Evolutionary conservation across 106 monocot species (phyloP).

Genomic region (Vanilla planifolia): DNA sequence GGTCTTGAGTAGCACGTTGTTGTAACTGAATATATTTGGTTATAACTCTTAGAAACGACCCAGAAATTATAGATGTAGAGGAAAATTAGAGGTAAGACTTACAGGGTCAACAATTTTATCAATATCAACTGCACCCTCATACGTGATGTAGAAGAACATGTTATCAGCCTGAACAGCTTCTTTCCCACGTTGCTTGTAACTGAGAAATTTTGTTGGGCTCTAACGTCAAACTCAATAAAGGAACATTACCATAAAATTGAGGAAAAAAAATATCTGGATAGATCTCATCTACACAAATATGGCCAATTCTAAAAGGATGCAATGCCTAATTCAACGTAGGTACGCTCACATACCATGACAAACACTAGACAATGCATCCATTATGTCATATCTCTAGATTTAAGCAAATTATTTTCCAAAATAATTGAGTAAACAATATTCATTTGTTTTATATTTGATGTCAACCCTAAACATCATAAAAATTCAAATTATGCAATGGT

Average conservation of each 20-base stretch:
- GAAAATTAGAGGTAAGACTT: constrained; percentile 19
- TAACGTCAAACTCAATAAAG: neutral
- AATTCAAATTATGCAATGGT: too few species aligned
- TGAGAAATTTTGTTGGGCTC: constrained; percentile 17
- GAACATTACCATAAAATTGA: neutral
- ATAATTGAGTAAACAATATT: too few species aligned
- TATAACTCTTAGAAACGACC: neutral
- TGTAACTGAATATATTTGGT: constrained; percentile 46
- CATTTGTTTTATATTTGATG: too few species aligned
- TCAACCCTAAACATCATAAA: too few species aligned
- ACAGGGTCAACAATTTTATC: constrained; percentile 93
- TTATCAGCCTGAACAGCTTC: constrained; percentile 85
- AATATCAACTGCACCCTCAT: constrained; percentile 93
- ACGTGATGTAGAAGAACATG: constrained; percentile 92
- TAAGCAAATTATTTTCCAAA: too few species aligned
- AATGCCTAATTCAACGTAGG: too few species aligned
- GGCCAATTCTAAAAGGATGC: neutral
- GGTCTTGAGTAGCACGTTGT: constrained; percentile 90
- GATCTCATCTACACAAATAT: too few species aligned
- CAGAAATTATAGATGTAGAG: neutral
- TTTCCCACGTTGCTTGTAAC: constrained; percentile 90
- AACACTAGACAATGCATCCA: neutral
- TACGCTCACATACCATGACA: neutral
- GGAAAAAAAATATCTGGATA: neutral
- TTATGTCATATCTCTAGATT: too few species aligned